phyloP scores from a whole-genome alignment of 2,329 filamentous ascomycete species.

The Byssothecium circinans region DNA sequence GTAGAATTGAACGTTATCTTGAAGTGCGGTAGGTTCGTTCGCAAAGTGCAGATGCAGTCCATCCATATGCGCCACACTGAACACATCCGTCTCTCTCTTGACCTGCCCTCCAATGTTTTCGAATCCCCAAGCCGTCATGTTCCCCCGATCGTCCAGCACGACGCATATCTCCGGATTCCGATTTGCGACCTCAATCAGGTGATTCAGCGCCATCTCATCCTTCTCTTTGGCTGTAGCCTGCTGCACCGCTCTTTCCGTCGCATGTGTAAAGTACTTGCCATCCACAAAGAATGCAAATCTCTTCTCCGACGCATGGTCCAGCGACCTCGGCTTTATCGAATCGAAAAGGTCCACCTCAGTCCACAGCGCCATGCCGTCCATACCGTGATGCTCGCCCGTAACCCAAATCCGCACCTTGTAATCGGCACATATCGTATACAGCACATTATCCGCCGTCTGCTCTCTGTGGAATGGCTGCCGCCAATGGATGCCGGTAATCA shows the following conservation, averaged over 20 bases:
- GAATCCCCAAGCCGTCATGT: slow-evolving; percentile 89
- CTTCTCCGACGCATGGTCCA: slow-evolving; percentile 45
- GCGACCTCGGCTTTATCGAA: slow-evolving; percentile 63
- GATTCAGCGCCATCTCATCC: slow-evolving; percentile 75
- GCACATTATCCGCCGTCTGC: slow-evolving; percentile 78
- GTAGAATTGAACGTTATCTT: slow-evolving; percentile 69
- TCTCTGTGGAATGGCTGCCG: slow-evolving; percentile 74
- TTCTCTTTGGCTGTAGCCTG: slow-evolving; percentile 60
- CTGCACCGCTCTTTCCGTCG: slow-evolving; percentile 75
- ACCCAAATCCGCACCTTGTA: slow-evolving; percentile 82
- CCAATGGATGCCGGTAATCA: slow-evolving; percentile 87
- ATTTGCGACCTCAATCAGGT: slow-evolving; percentile 83
- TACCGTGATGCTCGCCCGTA: slow-evolving; percentile 69
- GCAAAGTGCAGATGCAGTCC: slow-evolving; percentile 51
- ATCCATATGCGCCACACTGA: slow-evolving; percentile 81
- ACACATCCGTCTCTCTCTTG: slow-evolving; percentile 68
- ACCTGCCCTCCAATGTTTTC: slow-evolving; percentile 78
- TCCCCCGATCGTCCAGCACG: slow-evolving; percentile 78
- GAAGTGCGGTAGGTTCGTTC: slow-evolving; percentile 28
- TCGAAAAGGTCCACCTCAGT: slow-evolving; percentile 74
- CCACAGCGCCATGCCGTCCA: slow-evolving; percentile 77
- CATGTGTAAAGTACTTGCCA: slow-evolving; percentile 74
- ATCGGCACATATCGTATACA: slow-evolving; percentile 88
- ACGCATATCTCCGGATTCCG: slow-evolving; percentile 85
- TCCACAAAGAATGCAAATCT: slow-evolving; percentile 82